Evolutionary conservation across 2,329 filamentous ascomycete species (phyloP).

Genomic region (Didymella pomorum): DNA sequence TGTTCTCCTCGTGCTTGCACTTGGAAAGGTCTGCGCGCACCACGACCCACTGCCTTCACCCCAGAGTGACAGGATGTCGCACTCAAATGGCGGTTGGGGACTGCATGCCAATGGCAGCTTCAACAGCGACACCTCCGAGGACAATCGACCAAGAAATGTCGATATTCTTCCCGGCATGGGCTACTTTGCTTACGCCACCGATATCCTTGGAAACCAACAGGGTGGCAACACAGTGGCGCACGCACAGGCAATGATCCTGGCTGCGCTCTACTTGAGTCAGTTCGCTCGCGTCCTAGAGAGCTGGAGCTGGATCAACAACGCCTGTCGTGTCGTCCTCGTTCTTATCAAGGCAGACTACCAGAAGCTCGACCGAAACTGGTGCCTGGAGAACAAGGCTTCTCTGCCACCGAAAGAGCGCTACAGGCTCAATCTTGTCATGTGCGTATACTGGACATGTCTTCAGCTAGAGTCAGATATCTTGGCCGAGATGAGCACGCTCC

Average conservation of each 20-base stretch:
- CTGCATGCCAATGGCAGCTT: slow-evolving; percentile 47
- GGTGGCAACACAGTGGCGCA: slow-evolving; percentile 82
- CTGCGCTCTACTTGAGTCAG: slow-evolving; percentile 88
- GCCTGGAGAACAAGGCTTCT: slow-evolving; percentile 26
- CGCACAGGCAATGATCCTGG: slow-evolving; percentile 84
- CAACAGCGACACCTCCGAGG: slow-evolving; percentile 37
- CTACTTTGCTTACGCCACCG: slow-evolving; percentile 85
- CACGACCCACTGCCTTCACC: slow-evolving; percentile 62
- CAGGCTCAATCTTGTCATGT: slow-evolving; percentile 53
- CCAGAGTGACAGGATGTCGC: slow-evolving; percentile 57
- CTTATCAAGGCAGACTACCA: slow-evolving; percentile 71
- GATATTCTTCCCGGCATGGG: slow-evolving; percentile 88
- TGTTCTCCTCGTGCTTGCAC: slow-evolving; percentile 80
- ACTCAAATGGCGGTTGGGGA: slow-evolving; percentile 32
- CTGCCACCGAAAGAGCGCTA: slow-evolving; percentile 40
- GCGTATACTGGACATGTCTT: slow-evolving; percentile 92
- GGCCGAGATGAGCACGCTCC: slow-evolving; percentile 76
- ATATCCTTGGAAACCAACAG: slow-evolving; percentile 83
- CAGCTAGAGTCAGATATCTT: slow-evolving; percentile 94
- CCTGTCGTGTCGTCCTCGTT: slow-evolving; percentile 69
- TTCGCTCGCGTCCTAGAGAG: slow-evolving; percentile 87
- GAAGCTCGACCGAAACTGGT: slow-evolving; percentile 37
- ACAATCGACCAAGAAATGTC: slow-evolving; percentile 66
- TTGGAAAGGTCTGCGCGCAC: slow-evolving; percentile 80
- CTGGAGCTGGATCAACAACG: slow-evolving; percentile 72